These are phyloP conservation scores for Neopestalotiopsis rosae DNA, from an alignment of 2,329 filamentous ascomycete species.

Conservation along the genomic window DNA sequence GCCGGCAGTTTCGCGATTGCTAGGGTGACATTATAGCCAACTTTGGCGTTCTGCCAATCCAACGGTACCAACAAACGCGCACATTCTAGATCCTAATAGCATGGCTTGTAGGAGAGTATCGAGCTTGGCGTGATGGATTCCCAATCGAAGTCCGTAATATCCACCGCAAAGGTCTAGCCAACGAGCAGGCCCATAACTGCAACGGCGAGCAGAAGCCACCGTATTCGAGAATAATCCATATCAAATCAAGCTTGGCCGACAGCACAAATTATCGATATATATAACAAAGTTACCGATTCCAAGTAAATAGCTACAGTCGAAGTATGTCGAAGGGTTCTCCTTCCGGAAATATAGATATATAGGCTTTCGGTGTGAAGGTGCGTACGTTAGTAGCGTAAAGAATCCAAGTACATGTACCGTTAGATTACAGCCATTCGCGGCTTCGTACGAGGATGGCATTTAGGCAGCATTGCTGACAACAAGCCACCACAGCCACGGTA, in stretches of 20 bases:
- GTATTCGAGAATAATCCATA: not conserved
- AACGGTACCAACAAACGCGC: conserved; percentile 49
- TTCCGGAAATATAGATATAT: no score
- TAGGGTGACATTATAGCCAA: conserved; percentile 38
- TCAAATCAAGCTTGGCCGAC: not conserved
- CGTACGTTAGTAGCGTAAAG: no score
- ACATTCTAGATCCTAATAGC: conserved; percentile 45
- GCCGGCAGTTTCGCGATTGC: conserved; percentile 49
- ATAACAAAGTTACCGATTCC: no score
- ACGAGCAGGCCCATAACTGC: not conserved
- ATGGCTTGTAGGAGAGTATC: conserved; percentile 44
- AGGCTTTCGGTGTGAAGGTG: no score
- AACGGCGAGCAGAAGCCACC: not conserved
- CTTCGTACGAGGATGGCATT: no score
- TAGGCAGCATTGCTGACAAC: no score
- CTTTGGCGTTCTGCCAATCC: conserved; percentile 43
- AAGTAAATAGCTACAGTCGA: no score
- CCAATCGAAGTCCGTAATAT: conserved; percentile 41
- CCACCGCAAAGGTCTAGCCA: not conserved
- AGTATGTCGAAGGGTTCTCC: no score
- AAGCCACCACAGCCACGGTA: no score
- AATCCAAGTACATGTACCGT: no score
- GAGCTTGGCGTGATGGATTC: conserved; percentile 37
- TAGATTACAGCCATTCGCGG: no score
- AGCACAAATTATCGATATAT: no score